These are phyloP conservation scores for Petunia hybrid DNA, from an alignment of 305 asterid genomes.

Conservation along the genomic window DNA sequence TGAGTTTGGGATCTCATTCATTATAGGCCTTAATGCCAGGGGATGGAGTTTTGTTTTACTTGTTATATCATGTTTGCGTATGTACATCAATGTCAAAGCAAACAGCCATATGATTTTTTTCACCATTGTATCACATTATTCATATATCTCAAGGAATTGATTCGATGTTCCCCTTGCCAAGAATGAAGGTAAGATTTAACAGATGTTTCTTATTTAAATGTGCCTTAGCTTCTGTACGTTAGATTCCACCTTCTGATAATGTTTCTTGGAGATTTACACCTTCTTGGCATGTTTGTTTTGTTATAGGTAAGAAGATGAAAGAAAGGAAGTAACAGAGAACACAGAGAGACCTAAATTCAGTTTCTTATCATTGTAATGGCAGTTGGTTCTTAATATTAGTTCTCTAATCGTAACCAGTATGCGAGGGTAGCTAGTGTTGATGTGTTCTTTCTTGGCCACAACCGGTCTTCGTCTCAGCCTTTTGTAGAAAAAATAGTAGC, in stretches of 20 bases:
- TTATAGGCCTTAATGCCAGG: slow-evolving; percentile 26
- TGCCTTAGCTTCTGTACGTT: neutral
- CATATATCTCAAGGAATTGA: slow-evolving; percentile 16
- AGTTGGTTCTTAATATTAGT: neutral
- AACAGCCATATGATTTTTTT: neutral
- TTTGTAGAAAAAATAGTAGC: neutral
- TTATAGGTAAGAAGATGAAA: neutral
- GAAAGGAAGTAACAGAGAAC: neutral
- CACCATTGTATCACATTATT: neutral
- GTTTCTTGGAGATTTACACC: neutral
- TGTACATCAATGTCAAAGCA: neutral
- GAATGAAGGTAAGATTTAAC: slow-evolving; percentile 8
- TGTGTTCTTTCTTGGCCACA: neutral
- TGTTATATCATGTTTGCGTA: neutral
- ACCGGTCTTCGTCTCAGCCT: neutral
- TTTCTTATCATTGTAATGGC: neutral
- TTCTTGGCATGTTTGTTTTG: neutral
- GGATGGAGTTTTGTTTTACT: neutral
- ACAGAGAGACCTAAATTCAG: neutral
- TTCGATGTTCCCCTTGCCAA: neutral
- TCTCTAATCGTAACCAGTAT: neutral
- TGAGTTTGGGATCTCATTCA: neutral
- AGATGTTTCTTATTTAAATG: neutral
- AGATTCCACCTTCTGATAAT: neutral
- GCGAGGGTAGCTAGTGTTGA: neutral